Percentiles rank a stretch among this genome's conserved stretches.
phyloP scores from a whole-genome alignment of 257 asterid genomes.

The Gynochthodes officinalis region DNA sequence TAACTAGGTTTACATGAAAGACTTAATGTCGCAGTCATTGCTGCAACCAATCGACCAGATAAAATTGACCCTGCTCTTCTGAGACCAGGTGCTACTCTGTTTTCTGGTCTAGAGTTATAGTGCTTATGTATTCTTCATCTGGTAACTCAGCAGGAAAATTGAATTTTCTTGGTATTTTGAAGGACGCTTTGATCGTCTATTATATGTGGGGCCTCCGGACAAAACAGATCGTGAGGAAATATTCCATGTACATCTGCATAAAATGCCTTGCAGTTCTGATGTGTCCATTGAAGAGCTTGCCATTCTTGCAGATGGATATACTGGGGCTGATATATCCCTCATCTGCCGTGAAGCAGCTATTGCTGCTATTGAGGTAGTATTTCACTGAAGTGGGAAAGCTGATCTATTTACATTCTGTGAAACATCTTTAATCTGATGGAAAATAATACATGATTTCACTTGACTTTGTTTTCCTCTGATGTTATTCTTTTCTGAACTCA shows the following conservation, averaged over 20 bases:
- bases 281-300: constrained; percentile 70
- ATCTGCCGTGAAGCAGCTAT: constrained; percentile 84
- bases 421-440: neutral
- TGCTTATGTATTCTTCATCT: neutral
- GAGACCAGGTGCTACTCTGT: constrained; percentile 58
- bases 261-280: constrained; percentile 70
- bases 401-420: neutral
- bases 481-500: constrained; percentile 29
- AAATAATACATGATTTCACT: neutral
- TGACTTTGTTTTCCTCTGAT: neutral
- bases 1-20: constrained; percentile 73
- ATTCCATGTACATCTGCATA: constrained; percentile 62
- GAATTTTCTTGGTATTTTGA: constrained; percentile 18
- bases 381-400: constrained; percentile 6
- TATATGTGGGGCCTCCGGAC: constrained; percentile 89
- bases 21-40: constrained; percentile 82
- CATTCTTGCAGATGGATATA: constrained; percentile 66
- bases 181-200: constrained; percentile 92
- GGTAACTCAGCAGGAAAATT: neutral
- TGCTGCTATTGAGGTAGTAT: constrained; percentile 63
- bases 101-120: neutral
- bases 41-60: constrained; percentile 94
- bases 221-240: constrained; percentile 72
- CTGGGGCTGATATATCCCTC: constrained; percentile 84
- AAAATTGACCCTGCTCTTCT: constrained; percentile 87